Evolutionary conservation across 2,329 filamentous ascomycete species (phyloP), one percentile per base, ranked within the genome.

Genomic region (Epichloe brachyelytri): DNA sequence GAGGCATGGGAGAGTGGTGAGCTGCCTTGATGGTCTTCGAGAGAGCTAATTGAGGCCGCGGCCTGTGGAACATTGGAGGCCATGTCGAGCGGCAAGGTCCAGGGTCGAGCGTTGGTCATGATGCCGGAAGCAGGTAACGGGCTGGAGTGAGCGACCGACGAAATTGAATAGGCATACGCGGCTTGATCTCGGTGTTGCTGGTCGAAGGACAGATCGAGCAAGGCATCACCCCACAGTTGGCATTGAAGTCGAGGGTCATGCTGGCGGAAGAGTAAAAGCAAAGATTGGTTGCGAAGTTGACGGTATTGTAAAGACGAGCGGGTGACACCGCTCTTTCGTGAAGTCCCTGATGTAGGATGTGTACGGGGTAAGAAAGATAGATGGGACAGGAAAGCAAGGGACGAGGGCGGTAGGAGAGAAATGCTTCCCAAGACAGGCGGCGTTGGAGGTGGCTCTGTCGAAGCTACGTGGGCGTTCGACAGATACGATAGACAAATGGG

Each of bases 141-240:
- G 57, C 62, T 66, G 52, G 65, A 65, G 49, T 65, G 62, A 51
- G 56, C 49, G 20, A 51, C 50, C 26, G 55, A 43, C 10, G 53
- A 50, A 36, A 47, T 11, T 53, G 56, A 53, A 43, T 58, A 62
- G 55, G 60, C 58, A 58, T 60, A 71, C 49, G 70, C 71, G 66
- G 71, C 72, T 56, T 75, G 72, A 62, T 78, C 78, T 63, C 74
- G 74, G 58, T 78, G 72, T 68, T 75, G 73, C 61, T 74, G 74
- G 64, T 82, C 76, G 68, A 75, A 82, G 59, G 69, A 74, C 63
- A 82, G 71, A 63, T 82, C 79, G 63, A 83, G 64, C 63, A 83
- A 73, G 64, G 72, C 76, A 66, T 82, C 78, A 67, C 73, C 74
- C 68, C 65, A 67, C 72, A 73, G 64, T 71, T 71, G 64, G 70